Base-by-base conservation (phyloP, 495 filamentous ascomycete species). In the Delitschia confertaspora region DNA sequence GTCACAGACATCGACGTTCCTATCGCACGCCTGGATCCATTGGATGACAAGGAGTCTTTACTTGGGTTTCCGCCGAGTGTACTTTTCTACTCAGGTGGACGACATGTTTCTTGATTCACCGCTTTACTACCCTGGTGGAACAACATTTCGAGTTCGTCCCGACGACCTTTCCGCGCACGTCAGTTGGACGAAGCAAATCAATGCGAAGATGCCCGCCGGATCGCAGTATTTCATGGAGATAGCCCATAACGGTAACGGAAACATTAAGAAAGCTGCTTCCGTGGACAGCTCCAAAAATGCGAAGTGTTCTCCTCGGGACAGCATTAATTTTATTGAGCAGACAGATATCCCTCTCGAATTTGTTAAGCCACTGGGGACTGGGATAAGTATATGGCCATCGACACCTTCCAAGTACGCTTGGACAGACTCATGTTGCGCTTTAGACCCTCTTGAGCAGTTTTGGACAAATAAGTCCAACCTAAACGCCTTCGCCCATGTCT, bases 171-270 rank as follows among this genome's bases (percentile, higher is more conserved):
- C 60, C 11, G 60, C 59, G 22, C 67, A 77, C 52, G 50, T 59
- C 17, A 45, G 45, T 21, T 78, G 74, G 74, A 60, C 66, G 19
- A 41, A 58, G 3, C 54, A 47, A 8, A 66, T 78, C 59, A 71
- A 71, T 33, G 61, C 57, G 20, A 67, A 71, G 43, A 61, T 77
- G 55, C 72, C 73, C 26, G 9, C 65, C 6, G 74, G 74, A 5
- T 76, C 72, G 42, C 47, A 49, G 37, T 78, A 69, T 51, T 69
- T 67, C 21, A 60, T 72, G 8, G 74, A 78, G 43, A 59, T 76
- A 19, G 73, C 69, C n/a, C 70, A 75, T 61, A 78, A 78, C 35
- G 73, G 73, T 18, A 78, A 76, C 49, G 74, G 74, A 20, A 73
- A 76, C 47, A 73, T 78, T 42, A 21, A 42, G 16, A n/a, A n/a